Percentiles rank a stretch among this genome's conserved stretches.
Conservation (phyloP, 352 stramenopile species). For the Poterioochromonas sp. region DNA sequence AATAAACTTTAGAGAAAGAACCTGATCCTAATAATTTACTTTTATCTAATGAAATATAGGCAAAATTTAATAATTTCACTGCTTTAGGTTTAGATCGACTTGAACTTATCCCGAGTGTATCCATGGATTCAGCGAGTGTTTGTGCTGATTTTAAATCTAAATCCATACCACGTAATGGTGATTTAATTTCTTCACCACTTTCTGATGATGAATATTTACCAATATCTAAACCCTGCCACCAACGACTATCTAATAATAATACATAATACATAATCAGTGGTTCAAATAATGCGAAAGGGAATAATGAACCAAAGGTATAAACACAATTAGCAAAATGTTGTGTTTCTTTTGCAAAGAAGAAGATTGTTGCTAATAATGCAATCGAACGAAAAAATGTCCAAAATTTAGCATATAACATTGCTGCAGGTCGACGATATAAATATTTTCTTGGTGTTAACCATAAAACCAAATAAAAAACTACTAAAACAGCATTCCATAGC, state of each 20-base stretch:
- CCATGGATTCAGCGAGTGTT: neutral
- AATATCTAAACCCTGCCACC: slow-evolving; percentile 20
- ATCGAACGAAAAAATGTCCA: slow-evolving; percentile 5
- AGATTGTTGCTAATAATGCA: neutral
- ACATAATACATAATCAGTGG: neutral
- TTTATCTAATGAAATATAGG: slow-evolving; percentile 4
- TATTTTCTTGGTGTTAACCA: neutral
- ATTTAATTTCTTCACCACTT: neutral
- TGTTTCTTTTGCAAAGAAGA: neutral
- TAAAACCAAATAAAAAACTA: neutral
- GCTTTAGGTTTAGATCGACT: neutral
- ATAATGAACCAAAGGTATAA: neutral
- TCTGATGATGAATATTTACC: neutral
- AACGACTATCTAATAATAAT: slow-evolving; percentile 3
- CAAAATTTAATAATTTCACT: neutral
- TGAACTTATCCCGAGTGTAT: neutral
- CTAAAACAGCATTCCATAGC: neutral
- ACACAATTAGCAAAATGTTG: neutral
- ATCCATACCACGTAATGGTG: slow-evolving; percentile 10
- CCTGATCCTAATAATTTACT: neutral
- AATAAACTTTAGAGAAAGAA: slow-evolving; percentile 29
- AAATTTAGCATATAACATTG: slow-evolving; percentile 12
- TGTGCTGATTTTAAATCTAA: neutral
- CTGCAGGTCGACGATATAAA: slow-evolving; percentile 15
- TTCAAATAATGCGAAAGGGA: neutral